Conservation (phyloP, 2,329 filamentous ascomycete genomes). For the Curvularia spicifera region DNA sequence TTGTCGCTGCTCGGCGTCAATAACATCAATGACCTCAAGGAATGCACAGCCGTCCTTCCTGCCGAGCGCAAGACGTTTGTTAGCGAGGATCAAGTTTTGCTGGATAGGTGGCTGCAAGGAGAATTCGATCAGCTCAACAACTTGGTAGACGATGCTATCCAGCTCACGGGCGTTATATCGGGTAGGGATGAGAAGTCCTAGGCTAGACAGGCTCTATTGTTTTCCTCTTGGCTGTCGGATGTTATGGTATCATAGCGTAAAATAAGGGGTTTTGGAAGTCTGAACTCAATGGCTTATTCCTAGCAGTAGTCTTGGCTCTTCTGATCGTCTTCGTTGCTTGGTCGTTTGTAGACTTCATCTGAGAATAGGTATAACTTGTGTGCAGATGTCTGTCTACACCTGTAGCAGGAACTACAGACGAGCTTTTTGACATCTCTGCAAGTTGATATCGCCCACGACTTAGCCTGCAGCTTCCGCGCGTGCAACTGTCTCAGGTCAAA, state of each 20-base stretch:
- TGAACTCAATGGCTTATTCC: neutral
- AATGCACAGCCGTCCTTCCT: constrained; percentile 62
- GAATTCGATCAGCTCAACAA: constrained; percentile 45
- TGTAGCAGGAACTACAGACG: neutral
- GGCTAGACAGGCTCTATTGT: neutral
- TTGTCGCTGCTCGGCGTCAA: constrained; percentile 63
- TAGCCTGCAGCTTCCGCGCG: neutral
- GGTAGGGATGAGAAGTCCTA: constrained; percentile 5
- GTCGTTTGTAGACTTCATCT: neutral
- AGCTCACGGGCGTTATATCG: constrained; percentile 37
- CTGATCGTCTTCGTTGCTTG: neutral
- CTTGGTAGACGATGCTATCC: constrained; percentile 44
- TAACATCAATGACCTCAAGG: constrained; percentile 62
- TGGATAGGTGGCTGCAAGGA: constrained; percentile 43
- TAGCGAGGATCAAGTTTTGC: constrained; percentile 35
- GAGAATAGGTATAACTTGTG: neutral
- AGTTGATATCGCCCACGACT: neutral
- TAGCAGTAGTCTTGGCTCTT: neutral
- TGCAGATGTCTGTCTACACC: neutral
- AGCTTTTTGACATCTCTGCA: neutral
- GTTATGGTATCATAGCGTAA: neutral
- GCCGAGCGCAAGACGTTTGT: constrained; percentile 31
- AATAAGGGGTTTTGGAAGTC: neutral
- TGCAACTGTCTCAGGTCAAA: neutral
- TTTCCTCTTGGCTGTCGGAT: neutral